Evolutionary conservation across 371 early-diverging fungal genomes (phyloP).

Genomic region (Amoeboaphelidium protococcarum): DNA sequence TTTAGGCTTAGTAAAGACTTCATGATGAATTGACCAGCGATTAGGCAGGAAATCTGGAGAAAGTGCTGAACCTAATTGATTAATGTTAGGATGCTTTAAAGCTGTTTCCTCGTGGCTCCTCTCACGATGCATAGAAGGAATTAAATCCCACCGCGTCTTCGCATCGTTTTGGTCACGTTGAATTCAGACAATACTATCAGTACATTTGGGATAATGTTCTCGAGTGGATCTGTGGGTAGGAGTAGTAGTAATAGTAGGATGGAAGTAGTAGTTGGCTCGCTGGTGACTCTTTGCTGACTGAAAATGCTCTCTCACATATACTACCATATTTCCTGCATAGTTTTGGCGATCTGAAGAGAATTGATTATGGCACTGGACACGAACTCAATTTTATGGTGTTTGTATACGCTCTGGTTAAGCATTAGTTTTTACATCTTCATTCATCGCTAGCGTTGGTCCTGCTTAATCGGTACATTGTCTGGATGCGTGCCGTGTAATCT

Average conservation of each 20-base stretch:
- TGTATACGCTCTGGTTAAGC: conserved; percentile 22
- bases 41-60: no score
- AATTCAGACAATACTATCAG: not conserved
- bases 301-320: conserved; percentile 29
- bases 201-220: not conserved
- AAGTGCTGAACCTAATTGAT: no score
- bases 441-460: not conserved
- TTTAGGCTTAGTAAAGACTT: no score
- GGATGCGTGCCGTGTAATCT: conserved; percentile 67
- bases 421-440: not conserved
- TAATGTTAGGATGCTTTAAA: no score
- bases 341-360: conserved; percentile 84
- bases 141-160: no score
- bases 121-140: no score
- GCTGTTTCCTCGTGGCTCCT: no score
- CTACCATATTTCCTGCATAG: conserved; percentile 48
- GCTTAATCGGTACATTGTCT: conserved; percentile 38
- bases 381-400: conserved; percentile 88
- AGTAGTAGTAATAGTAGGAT: conserved; percentile 16
- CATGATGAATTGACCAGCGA: no score
- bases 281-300: conserved; percentile 9
- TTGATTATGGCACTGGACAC: conserved; percentile 99
- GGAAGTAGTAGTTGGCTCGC: conserved; percentile 2
- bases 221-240: not conserved
- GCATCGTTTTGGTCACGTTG: not conserved